Evolutionary conservation across 2,329 filamentous ascomycete species (phyloP), one percentile per base, ranked within the genome.

Genomic region (Paracamarosporium sp.): DNA sequence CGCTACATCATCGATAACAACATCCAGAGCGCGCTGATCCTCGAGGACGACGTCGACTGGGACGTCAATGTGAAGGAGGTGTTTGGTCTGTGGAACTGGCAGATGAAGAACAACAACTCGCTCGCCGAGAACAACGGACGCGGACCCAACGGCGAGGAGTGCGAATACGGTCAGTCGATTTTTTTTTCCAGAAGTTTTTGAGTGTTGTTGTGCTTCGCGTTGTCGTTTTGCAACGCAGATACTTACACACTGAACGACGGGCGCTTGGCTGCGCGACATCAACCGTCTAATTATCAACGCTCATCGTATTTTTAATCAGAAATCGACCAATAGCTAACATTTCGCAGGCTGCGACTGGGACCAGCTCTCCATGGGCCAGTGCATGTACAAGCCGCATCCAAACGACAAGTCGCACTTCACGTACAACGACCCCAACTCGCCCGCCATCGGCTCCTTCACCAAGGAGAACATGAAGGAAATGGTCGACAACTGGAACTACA

Each of bases 351-450:
- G 44, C 53, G 53, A 62, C 27, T 79, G 76, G 76, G 74, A 78
- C 28, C 56, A 78, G 27, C 70, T 79, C 50, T 76, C 77, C 60
- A 71, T 78, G 15, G 76, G 77, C 57, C 77, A 79, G 66, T 79
- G 77, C 33, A 62, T 75, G 24, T 60, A 57, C 17, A 64, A 62
- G 45, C 33, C 62, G 7, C 50, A 56, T n/a, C 58, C 61, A 17
- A 45, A 55, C 13, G 28, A 47, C 28, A 40, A 70, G 2, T 64
- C 68, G 2, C 65, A 70, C 53, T 53, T 63, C 30, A 43, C 64
- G 5, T 76, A 70, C 59, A 54, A 40, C 31, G 75, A 78, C 59
- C 25, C 64, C 13, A 73, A 72, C 15, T 59, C 73, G 0, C 72
- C 71, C 1, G 52, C 64, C 1, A 61, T 59, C 41, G 51, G 62